phyloP scores from a whole-genome alignment of 2,329 filamentous ascomycete genomes.

The Paracamarosporium sp. region DNA sequence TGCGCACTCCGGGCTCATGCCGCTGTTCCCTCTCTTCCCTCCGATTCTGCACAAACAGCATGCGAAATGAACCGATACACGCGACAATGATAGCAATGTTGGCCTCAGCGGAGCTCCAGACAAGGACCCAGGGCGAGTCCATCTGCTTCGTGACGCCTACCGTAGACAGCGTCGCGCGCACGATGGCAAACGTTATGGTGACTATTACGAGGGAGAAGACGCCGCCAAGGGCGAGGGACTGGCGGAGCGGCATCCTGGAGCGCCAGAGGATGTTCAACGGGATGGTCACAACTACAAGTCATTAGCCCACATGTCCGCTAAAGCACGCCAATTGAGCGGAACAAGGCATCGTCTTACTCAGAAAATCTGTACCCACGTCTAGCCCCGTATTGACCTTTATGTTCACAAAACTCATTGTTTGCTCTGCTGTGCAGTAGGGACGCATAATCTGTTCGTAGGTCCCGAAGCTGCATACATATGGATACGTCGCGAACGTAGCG shows the following conservation, averaged over 20 bases:
- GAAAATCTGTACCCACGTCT: conserved; percentile 14
- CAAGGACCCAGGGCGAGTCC: conserved; percentile 9
- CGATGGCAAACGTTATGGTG: conserved; percentile 14
- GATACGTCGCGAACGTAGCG: not conserved
- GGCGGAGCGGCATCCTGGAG: not conserved
- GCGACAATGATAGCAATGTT: conserved; percentile 15
- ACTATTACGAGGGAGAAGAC: conserved; percentile 19
- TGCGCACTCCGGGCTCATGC: not conserved
- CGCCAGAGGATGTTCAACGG: conserved; percentile 16
- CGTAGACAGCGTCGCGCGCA: conserved; percentile 11
- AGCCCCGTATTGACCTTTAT: conserved; percentile 7
- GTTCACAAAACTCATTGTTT: conserved; percentile 5
- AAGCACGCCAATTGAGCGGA: too few species aligned
- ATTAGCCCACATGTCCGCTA: not conserved
- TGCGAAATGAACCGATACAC: conserved; percentile 14
- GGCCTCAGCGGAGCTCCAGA: conserved; percentile 10
- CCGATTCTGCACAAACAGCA: conserved; percentile 11
- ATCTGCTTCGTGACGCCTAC: conserved; percentile 6
- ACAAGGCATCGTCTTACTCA: conserved; percentile 8
- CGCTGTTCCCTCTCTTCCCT: not conserved
- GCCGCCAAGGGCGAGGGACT: conserved; percentile 12
- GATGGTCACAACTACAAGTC: conserved; percentile 13
- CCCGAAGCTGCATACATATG: conserved; percentile 6
- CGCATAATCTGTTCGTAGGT: not conserved
- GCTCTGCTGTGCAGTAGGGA: conserved; percentile 5